Base-by-base conservation (phyloP, 2,329 filamentous ascomycete species). In the Fusarium papillatum region DNA sequence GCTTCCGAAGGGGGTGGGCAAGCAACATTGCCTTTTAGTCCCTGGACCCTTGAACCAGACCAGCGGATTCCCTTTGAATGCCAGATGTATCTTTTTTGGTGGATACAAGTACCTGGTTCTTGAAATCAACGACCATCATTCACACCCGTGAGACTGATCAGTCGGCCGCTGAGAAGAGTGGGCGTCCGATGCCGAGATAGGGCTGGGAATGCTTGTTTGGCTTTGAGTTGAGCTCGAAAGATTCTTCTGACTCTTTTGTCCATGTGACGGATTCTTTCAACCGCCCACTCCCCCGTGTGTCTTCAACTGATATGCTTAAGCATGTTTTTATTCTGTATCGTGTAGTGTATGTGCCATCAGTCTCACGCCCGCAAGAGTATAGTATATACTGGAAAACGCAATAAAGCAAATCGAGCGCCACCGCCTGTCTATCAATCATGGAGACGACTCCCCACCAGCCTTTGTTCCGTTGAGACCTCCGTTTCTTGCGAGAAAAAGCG, bases 31-130 rank as follows among this genome's bases (percentile, higher is more conserved):
- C 26, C 50, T 63, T 43, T 43, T 66, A 31, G 38, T 31, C 63
- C 48, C 50, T 59, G 36, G 64, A 61, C 64, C 64, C 50, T 66
- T 31, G 64, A 36, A 66, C 38, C 50, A 66, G 14, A 57, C 34
- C 63, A 65, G 63, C 48, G 48, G 63, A 10, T 17, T 57, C n/a
- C 39, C 41, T 34, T 55, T 34, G 17, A 17, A 38, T n/a, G 59
- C 8, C 14, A 16, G n/a, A 76, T 69, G 73, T 76, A 76, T 34
- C 71, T 73, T 76, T 71, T 71, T 64, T 22, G 9, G 39, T 22
- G 29, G 39, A 13, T 43, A 19, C 4, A 76, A 50, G 73, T 76
- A 76, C 57, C 73, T 61, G 43, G 70, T 66, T 69, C 67, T 57
- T 26, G 24, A 17, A n/a, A 2, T 34, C 11, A 57, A 16, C 13